Evolutionary conservation across 768 basidiomycete genomes (phyloP).

Genomic region (Boletus rubroflammeus): DNA sequence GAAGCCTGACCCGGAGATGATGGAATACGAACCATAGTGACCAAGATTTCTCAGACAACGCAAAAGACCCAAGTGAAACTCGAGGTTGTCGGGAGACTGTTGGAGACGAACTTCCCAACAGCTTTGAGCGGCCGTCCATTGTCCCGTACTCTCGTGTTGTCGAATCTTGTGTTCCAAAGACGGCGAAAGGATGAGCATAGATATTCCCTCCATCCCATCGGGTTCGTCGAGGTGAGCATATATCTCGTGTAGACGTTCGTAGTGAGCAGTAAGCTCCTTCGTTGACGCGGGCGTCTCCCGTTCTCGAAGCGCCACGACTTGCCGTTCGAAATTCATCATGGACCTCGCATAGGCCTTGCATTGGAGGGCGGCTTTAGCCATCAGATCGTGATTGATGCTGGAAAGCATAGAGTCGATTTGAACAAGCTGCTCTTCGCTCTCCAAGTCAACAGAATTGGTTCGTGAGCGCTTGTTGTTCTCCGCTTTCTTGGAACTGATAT

Average conservation of each 20-base stretch:
- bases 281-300: constrained; percentile 37
- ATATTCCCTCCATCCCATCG: constrained; percentile 98
- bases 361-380: constrained; percentile 90
- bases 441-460: constrained; percentile 30
- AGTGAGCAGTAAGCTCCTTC: constrained; percentile 50
- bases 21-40: constrained; percentile 78
- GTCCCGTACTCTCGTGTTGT: constrained; percentile 94
- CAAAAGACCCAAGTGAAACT: constrained; percentile 84
- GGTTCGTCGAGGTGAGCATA: constrained; percentile 96
- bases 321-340: constrained; percentile 91
- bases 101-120: constrained; percentile 98
- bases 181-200: constrained; percentile 81
- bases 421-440: constrained; percentile 58
- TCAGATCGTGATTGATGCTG: constrained; percentile 80
- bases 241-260: constrained; percentile 91
- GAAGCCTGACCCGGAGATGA: not conserved
- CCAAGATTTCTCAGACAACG: constrained; percentile 92
- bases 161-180: constrained; percentile 95
- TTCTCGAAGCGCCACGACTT: constrained; percentile 53
- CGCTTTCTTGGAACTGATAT: constrained; percentile 46
- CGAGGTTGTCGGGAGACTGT: constrained; percentile 82
- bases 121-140: constrained; percentile 98
- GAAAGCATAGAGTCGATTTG: constrained; percentile 78
- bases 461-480: constrained; percentile 50
- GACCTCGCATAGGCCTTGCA: constrained; percentile 94